phyloP scores from a whole-genome alignment of 2,329 filamentous ascomycete genomes.

The Colletotrichum cordylinicola region DNA sequence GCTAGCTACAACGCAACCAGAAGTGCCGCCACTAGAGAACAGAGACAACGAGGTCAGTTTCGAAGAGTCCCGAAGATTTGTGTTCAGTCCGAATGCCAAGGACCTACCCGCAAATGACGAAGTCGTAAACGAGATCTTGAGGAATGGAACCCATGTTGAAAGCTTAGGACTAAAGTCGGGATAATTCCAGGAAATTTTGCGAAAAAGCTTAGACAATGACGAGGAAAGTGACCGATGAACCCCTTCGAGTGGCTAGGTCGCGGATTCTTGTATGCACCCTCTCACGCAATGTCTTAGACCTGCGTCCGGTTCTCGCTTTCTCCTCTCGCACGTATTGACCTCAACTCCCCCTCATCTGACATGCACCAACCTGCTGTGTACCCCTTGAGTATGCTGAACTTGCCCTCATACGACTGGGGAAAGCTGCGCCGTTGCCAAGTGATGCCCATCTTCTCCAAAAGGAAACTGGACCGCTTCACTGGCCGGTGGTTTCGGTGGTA shows the following conservation, averaged over 20 bases:
- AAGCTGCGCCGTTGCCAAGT: background rate
- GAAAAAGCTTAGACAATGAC: background rate
- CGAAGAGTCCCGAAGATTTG: background rate
- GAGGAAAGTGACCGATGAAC: background rate
- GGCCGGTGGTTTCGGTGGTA: background rate
- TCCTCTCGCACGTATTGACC: background rate
- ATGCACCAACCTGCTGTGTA: background rate
- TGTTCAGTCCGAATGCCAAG: background rate
- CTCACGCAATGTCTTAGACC: background rate
- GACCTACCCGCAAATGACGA: constrained; percentile 15
- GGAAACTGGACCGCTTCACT: background rate
- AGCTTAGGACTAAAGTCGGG: background rate
- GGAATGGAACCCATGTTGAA: constrained; percentile 5
- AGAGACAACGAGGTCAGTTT: background rate
- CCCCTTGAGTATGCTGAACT: background rate
- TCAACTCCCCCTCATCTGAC: background rate
- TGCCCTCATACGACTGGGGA: background rate
- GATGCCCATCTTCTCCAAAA: background rate
- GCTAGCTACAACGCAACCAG: constrained; percentile 41
- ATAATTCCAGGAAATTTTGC: background rate
- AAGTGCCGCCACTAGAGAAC: constrained; percentile 34
- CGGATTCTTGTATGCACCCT: constrained; percentile 3
- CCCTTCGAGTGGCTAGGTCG: background rate
- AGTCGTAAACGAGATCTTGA: constrained; percentile 8
- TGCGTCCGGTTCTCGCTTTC: background rate